Base-by-base conservation (phyloP, 345 rosid genomes). In the Salix brachista region DNA sequence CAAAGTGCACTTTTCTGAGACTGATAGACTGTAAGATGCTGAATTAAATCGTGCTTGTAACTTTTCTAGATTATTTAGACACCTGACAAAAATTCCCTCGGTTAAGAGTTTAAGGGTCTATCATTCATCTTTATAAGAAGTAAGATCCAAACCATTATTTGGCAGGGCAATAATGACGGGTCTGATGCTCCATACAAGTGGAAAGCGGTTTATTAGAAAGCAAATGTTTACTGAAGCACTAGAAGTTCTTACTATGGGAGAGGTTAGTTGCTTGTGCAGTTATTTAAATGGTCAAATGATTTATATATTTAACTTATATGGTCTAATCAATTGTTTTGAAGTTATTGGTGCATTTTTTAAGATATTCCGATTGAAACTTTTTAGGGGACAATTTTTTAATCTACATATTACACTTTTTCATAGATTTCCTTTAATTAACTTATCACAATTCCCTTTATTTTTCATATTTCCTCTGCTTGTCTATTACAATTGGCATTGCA, bases 141-240 rank as follows among this genome's bases (percentile, higher is more conserved):
- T 77, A 41, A 69, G 70, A 67, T 74, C 72, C 66, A 12, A 65
- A 78, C 39, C 65, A 19, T 26, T 36, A 34, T 76, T 83, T 70
- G 68, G 78, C 83, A 93, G 99, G 83, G 96, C 96, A 10, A 86
- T 89, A 70, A 91, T 93, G 98, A 93, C 89, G 92, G 99, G 97
- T 68, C 86, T 96, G 85, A 90, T 93, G 93, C 90, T 96, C 75
- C 97, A 96, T 72, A 83, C 93, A 23, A 91, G 87, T 79, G 98
- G 86, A 25, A 95, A 95, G 82, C 86, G 83, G 42, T 79, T 93
- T 52, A 86, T 96, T 11, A 85, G 65, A 78, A 89, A 60, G 77
- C 84, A 86, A 56, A 84, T 83, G 91, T 91, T 83, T 77, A 77
- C 84, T 68, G 98, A 95, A 84, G 99, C 98, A 32, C 25, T 93